Conservation (phyloP, 768 basidiomycete species). For the Hygrocybe coccinea region DNA sequence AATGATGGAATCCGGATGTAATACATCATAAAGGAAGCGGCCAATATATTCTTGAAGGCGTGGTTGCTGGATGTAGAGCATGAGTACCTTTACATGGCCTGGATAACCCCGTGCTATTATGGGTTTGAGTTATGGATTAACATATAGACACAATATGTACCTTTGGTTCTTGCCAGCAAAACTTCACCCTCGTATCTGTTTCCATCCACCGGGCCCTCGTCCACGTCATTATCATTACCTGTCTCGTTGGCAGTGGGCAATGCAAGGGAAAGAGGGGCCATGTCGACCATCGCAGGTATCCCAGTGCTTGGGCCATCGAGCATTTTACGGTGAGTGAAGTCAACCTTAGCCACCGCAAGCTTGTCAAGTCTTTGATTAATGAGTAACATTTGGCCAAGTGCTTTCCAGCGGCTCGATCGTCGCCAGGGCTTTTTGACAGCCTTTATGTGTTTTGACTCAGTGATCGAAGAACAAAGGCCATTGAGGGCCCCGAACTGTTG, state of each 20-base stretch:
- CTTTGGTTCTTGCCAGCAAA: too few relatives aligned
- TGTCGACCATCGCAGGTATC: background rate
- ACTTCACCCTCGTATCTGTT: too few relatives aligned
- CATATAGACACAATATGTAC: too few relatives aligned
- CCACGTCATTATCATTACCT: background rate
- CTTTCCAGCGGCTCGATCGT: constrained; percentile 17
- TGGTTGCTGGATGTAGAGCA: background rate
- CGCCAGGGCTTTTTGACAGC: constrained; percentile 25
- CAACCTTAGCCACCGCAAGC: constrained; percentile 13
- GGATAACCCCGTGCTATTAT: background rate
- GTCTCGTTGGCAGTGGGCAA: background rate
- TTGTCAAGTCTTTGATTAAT: constrained; percentile 21
- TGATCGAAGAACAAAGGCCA: constrained; percentile 22
- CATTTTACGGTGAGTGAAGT: constrained; percentile 18
- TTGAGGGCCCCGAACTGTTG: constrained; percentile 18
- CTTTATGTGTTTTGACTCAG: constrained; percentile 23
- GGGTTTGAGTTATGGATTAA: too few relatives aligned
- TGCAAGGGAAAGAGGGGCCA: background rate
- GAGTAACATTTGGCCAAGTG: background rate
- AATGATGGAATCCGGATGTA: background rate
- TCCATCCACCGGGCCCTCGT: too few relatives aligned
- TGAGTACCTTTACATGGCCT: background rate
- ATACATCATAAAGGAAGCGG: constrained; percentile 24
- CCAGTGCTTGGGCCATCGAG: background rate
- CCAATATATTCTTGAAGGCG: constrained; percentile 16